These are phyloP conservation scores for Barnettozyma populi DNA, from an alignment of 805 yeast genomes.

Conservation along the genomic window DNA sequence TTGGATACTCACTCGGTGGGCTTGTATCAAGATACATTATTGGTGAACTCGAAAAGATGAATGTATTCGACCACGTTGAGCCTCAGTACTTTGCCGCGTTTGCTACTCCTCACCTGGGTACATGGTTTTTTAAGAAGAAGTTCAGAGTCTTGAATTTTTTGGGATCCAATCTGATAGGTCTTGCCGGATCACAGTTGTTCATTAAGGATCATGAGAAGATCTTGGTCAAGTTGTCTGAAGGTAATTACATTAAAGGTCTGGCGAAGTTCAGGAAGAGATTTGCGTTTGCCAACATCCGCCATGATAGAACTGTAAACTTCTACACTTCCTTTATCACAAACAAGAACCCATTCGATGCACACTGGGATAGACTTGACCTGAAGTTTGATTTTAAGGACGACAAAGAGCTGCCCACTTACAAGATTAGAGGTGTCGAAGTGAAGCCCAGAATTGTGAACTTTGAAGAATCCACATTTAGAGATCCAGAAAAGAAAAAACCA, in stretches of 20 bases:
- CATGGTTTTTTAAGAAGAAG: conserved; percentile 40
- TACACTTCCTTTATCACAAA: conserved; percentile 75
- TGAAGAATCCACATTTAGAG: conserved; percentile 24
- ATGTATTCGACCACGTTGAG: conserved; percentile 48
- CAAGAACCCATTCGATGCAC: conserved; percentile 66
- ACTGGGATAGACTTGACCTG: conserved; percentile 36
- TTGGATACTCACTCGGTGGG: conserved; percentile 92
- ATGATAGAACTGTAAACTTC: conserved; percentile 86
- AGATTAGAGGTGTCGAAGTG: conserved; percentile 33
- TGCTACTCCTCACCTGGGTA: conserved; percentile 76
- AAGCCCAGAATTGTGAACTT: conserved; percentile 52
- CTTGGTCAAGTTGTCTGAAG: conserved; percentile 35
- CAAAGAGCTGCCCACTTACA: conserved; percentile 27
- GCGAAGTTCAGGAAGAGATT: conserved; percentile 49
- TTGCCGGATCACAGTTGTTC: conserved; percentile 74
- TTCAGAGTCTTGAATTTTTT: conserved; percentile 37
- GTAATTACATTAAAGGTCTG: conserved; percentile 50
- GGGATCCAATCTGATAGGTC: conserved; percentile 54
- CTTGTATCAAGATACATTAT: conserved; percentile 73
- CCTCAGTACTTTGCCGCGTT: conserved; percentile 65
- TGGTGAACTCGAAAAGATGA: conserved; percentile 57
- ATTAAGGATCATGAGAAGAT: conserved; percentile 40
- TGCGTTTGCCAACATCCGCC: conserved; percentile 66
- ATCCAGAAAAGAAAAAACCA: conserved; percentile 1
- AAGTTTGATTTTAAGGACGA: conserved; percentile 34